Evolutionary conservation across 441 rosid species (phyloP).

Genomic region (Arabidopsis lyrata): DNA sequence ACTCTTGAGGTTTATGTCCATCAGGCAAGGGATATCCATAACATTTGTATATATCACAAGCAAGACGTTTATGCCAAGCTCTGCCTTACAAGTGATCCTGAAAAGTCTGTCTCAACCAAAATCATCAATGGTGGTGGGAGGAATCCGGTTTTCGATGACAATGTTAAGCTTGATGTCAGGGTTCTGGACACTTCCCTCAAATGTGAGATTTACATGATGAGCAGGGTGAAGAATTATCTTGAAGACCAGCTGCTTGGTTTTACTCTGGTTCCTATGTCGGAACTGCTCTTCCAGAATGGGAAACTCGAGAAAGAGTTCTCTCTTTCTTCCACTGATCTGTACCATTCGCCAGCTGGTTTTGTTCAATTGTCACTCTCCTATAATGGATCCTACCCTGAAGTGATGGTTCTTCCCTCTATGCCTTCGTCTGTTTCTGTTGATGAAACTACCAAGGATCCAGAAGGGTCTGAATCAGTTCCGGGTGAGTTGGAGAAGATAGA

Average conservation of each 20-base stretch:
- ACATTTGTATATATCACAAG: constrained; percentile 99
- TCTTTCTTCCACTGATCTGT: constrained; percentile 94
- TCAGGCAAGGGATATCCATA: constrained; percentile 98
- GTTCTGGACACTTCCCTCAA: constrained; percentile 79
- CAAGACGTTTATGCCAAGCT: constrained; percentile 99
- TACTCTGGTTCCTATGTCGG: constrained; percentile 88
- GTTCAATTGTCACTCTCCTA: constrained; percentile 85
- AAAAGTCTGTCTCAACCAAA: constrained; percentile 76
- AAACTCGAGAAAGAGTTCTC: constrained; percentile 90
- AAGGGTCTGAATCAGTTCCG: constrained; percentile 57
- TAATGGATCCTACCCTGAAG: constrained; percentile 85
- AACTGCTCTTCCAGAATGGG: constrained; percentile 76
- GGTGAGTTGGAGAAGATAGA: constrained; percentile 86
- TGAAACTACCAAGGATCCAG: constrained; percentile 51
- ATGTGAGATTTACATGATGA: constrained; percentile 98
- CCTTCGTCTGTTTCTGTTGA: constrained; percentile 52
- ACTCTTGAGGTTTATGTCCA: constrained; percentile 78
- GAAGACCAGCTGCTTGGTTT: constrained; percentile 97
- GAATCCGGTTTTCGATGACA: constrained; percentile 92
- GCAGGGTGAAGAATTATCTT: constrained; percentile 95
- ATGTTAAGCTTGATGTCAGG: constrained; percentile 64
- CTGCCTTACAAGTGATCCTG: constrained; percentile 88
- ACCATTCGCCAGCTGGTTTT: constrained; percentile 97
- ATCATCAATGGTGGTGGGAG: constrained; percentile 98
- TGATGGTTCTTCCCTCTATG: constrained; percentile 70